A percentile compares a stretch with the other conserved stretches of the same genome.
Evolutionary conservation across 768 basidiomycete genomes (phyloP).

Genomic region (Lactarius hengduanensis): DNA sequence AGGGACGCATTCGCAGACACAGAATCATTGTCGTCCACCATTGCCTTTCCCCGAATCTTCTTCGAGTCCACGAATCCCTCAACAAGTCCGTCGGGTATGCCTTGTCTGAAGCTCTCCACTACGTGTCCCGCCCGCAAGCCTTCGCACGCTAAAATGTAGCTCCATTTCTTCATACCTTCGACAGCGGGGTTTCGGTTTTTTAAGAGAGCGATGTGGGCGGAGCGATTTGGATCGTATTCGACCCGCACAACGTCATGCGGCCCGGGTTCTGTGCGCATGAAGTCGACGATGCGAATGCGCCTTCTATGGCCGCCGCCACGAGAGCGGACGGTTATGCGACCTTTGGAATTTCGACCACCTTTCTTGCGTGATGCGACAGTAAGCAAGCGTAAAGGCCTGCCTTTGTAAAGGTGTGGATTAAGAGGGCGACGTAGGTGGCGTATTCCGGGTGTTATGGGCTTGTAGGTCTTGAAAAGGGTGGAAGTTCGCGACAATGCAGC

Average conservation of each 20-base stretch:
- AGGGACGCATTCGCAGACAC: slow-evolving; percentile 56
- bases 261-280: slow-evolving; percentile 72
- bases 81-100: slow-evolving; percentile 75
- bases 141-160: slow-evolving; percentile 91
- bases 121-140: slow-evolving; percentile 85
- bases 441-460: slow-evolving; percentile 81
- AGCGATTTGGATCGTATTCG: slow-evolving; percentile 94
- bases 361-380: slow-evolving; percentile 79
- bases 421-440: slow-evolving; percentile 86
- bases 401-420: slow-evolving; percentile 79
- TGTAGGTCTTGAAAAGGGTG: slow-evolving; percentile 81
- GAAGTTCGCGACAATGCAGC: slow-evolving; percentile 51
- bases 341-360: slow-evolving; percentile 83
- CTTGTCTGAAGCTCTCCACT: slow-evolving; percentile 81
- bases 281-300: slow-evolving; percentile 86
- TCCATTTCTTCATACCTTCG: slow-evolving; percentile 62
- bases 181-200: slow-evolving; percentile 55
- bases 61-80: slow-evolving; percentile 41
- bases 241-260: slow-evolving; percentile 88
- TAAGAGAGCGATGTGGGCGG: slow-evolving; percentile 91
- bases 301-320: slow-evolving; percentile 91
- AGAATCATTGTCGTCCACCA: slow-evolving; percentile 30
- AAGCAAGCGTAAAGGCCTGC: slow-evolving; percentile 79
- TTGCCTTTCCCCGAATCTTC: slow-evolving; percentile 31
- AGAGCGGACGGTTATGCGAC: slow-evolving; percentile 83